Conservation (phyloP, 1,139 yeast genomes). For the Geotrichum cucujoidarum region DNA sequence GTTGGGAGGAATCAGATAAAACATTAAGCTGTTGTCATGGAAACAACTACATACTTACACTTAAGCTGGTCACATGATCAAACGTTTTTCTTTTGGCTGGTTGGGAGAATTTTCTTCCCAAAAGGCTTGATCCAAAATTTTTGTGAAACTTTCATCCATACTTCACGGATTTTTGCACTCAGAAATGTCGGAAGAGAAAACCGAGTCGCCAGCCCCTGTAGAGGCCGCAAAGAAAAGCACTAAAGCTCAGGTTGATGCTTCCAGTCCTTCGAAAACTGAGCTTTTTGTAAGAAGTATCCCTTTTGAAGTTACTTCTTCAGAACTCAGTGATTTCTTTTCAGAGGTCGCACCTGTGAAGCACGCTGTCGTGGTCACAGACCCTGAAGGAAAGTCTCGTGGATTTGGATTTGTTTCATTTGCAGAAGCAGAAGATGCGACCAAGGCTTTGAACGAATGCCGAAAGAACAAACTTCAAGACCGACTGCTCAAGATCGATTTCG, state of each 20-base stretch:
- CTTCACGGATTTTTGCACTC: no score
- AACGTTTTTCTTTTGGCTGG: no score
- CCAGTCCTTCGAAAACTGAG: conserved; percentile 28
- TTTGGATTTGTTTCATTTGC: conserved; percentile 94
- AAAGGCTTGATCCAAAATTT: not conserved
- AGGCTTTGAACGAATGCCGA: conserved; percentile 67
- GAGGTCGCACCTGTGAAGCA: conserved; percentile 93
- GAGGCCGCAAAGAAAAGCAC: not conserved
- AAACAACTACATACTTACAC: not conserved
- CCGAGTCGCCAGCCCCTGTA: not conserved
- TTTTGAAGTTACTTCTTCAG: conserved; percentile 70
- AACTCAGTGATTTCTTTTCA: conserved; percentile 76
- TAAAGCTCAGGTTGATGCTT: not conserved
- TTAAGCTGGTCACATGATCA: no score
- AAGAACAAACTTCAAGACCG: conserved; percentile 62
- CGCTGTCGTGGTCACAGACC: conserved; percentile 84
- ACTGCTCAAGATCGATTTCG: conserved; percentile 72
- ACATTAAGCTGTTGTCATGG: not conserved
- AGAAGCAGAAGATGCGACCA: conserved; percentile 73
- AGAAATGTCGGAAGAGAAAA: not conserved
- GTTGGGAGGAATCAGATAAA: not conserved
- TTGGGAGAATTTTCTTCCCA: conserved; percentile 5
- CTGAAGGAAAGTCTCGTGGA: conserved; percentile 66
- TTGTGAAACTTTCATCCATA: not conserved
- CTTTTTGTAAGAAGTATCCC: conserved; percentile 85